Evolutionary conservation across 805 yeast species (phyloP), one percentile per base, ranked within the genome.

Genomic region (Candida morakotiae): DNA sequence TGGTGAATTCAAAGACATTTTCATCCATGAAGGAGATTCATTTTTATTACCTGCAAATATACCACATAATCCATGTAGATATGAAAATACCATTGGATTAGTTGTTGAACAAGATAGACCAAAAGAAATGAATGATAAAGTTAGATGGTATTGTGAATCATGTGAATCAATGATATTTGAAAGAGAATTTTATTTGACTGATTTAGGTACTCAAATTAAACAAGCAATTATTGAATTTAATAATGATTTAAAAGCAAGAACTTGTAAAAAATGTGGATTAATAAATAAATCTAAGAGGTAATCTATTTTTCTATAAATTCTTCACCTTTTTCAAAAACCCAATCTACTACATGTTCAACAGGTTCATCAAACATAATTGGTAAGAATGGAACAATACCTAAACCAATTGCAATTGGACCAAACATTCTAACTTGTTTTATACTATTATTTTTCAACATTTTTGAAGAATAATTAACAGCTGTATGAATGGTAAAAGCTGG

Each of bases 41-140:
- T 89, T 86, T 53, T 63, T 89, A 46, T 71, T 88, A 15, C 96
- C 96, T 2, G 81, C 81, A 0, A 85, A 85, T 53, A 74, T 76
- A 2, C 97, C 97, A 1, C 97, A 89, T 58, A 84, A 81, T 48
- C 97, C 97, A 0, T 91, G 85, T 6, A 69, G 97, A 50, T 89
- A 77, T 56, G 83, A 83, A 2, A 67, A 89, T 49, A 87, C 96
- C 0, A 80, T 89, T 13, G 97, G 97, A 0, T 66, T 89, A 29
- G 97, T 89, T 2, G 83, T 89, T 13, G 97, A 89, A 53, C 96
- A 89, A 60, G 95, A 87, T 55, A 71, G 97, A 47, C 95, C 96
- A 0, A 65, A 64, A 34, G 86, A 76, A 1, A 64, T 73, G 16
- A 69, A 75, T 41, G 97, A 89, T 56, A 75, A 75, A 44, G 66